phyloP scores from a whole-genome alignment of 306 rosid species.

The Hippophae tibetana region DNA sequence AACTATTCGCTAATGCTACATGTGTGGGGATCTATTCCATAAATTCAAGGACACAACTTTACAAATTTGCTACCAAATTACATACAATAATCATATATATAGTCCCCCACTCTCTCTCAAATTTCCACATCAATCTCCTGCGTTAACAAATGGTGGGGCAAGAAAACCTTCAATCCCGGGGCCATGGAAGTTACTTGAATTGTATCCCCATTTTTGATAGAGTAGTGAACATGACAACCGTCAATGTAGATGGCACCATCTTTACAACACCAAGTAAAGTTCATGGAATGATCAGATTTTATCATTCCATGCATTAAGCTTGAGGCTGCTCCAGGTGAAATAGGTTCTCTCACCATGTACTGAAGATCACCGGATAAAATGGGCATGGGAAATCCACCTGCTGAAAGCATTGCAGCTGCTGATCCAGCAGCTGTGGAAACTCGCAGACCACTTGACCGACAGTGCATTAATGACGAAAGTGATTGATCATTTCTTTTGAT shows the following conservation, averaged over 20 bases:
- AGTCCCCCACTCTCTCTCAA: slow-evolving; percentile 1
- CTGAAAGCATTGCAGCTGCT: slow-evolving; percentile 90
- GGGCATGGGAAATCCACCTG: slow-evolving; percentile 75
- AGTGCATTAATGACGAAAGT: slow-evolving; percentile 36
- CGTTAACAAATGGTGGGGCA: slow-evolving; percentile 39
- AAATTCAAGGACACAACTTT: no score
- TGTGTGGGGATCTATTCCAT: no score
- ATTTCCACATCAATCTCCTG: slow-evolving; percentile 11
- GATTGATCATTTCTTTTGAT: slow-evolving; percentile 36
- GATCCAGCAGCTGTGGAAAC: slow-evolving; percentile 89
- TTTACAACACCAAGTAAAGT: slow-evolving; percentile 37
- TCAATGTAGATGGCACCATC: slow-evolving; percentile 63
- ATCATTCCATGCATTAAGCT: slow-evolving; percentile 52
- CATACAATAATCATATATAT: no score
- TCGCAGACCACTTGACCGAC: slow-evolving; percentile 87
- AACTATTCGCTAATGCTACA: no score
- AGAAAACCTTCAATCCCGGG: slow-evolving; percentile 58
- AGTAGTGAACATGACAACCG: slow-evolving; percentile 53
- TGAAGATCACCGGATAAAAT: slow-evolving; percentile 67
- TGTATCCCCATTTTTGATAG: slow-evolving; percentile 49
- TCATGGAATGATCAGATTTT: slow-evolving; percentile 36
- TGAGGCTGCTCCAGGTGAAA: slow-evolving; percentile 30
- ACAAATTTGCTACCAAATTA: no score
- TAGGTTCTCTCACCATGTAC: slow-evolving; percentile 90
- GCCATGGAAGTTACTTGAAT: slow-evolving; percentile 62